Conservation (phyloP, 176 grass and related monocot genomes). For the Guadua angustifolia region DNA sequence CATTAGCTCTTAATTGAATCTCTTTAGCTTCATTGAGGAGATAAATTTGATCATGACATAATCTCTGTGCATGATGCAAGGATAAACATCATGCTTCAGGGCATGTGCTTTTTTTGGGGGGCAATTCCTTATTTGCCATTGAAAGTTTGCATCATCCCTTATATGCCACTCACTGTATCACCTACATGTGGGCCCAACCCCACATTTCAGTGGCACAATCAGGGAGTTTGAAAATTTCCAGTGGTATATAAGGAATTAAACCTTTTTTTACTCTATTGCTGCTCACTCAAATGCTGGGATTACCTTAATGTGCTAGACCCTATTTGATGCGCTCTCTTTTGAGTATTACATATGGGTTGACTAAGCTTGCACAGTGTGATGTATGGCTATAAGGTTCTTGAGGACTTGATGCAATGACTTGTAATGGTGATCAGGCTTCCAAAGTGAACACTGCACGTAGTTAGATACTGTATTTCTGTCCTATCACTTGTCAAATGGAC, state of each 20-base stretch:
- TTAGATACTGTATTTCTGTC: neutral
- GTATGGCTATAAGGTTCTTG: conserved; percentile 8
- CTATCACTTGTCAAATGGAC: conserved; percentile 16
- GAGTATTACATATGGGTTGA: neutral
- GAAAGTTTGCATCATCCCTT: no score
- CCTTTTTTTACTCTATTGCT: neutral
- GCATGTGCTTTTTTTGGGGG: neutral
- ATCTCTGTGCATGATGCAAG: neutral
- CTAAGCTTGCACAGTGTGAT: neutral
- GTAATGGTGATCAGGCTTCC: neutral
- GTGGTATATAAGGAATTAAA: no score
- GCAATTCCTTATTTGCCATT: no score
- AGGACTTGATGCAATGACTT: neutral
- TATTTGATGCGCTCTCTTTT: neutral
- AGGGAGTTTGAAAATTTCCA: no score
- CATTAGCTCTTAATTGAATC: neutral
- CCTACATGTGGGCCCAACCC: no score
- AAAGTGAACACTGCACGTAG: neutral
- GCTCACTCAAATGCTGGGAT: neutral
- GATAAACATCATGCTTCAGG: neutral
- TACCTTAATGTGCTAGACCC: neutral
- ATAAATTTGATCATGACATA: neutral
- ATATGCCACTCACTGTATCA: no score
- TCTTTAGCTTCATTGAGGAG: neutral
- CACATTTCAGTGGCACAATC: no score